These are phyloP conservation scores for Aureobasidium lini DNA, from an alignment of 2,329 filamentous ascomycete species.

Conservation along the genomic window DNA sequence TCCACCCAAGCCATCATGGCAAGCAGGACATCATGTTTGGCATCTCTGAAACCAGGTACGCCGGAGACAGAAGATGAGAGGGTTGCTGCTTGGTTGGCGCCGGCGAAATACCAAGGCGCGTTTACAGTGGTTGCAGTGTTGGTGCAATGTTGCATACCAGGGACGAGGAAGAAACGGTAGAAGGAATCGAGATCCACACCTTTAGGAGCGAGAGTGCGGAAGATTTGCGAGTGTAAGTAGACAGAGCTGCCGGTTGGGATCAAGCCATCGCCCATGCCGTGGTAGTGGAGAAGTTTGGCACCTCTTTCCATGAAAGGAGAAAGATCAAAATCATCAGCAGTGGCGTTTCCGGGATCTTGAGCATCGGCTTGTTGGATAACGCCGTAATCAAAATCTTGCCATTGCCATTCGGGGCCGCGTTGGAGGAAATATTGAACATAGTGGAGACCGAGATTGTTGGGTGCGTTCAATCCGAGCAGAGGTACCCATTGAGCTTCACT, in stretches of 20 bases:
- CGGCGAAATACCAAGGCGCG: constrained; percentile 41
- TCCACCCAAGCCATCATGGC: constrained; percentile 35
- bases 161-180: constrained; percentile 38
- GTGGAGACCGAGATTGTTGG: constrained; percentile 31
- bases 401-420: constrained; percentile 32
- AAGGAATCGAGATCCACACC: constrained; percentile 33
- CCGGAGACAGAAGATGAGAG: constrained; percentile 20
- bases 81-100: constrained; percentile 24
- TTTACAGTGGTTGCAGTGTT: constrained; percentile 23
- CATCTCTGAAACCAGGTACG: constrained; percentile 28
- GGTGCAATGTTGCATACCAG: constrained; percentile 37
- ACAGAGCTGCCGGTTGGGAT: constrained; percentile 46
- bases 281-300: constrained; percentile 36
- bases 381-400: constrained; percentile 31
- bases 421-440: constrained; percentile 38
- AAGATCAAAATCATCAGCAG: constrained; percentile 42
- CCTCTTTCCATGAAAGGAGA: constrained; percentile 36
- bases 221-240: constrained; percentile 45
- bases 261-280: constrained; percentile 37
- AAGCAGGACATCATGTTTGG: constrained; percentile 28
- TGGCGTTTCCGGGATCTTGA: constrained; percentile 42
- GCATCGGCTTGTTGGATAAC: constrained; percentile 33
- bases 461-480: constrained; percentile 27
- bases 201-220: constrained; percentile 27
- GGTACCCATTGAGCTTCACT: constrained; percentile 31